Percentiles rank a stretch among this genome's conserved stretches.
These are phyloP conservation scores for Podosphaera aphanis DNA, from an alignment of 2,329 filamentous ascomycete genomes.

Conservation along the genomic window DNA sequence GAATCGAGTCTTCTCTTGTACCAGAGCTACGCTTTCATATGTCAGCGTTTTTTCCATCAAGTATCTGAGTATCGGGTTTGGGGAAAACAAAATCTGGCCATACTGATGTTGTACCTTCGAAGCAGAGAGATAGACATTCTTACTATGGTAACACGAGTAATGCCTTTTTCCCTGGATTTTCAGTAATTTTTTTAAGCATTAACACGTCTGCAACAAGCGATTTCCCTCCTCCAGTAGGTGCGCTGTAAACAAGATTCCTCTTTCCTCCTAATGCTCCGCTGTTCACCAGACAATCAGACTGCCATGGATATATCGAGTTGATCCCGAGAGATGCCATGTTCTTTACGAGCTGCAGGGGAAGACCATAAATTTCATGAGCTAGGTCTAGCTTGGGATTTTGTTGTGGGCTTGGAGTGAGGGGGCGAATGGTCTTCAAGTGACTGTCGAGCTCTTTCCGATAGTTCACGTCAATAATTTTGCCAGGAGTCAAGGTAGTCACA, in stretches of 20 bases:
- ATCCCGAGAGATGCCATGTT: constrained; percentile 49
- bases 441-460: constrained; percentile 23
- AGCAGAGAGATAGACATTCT: neutral
- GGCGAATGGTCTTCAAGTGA: constrained; percentile 28
- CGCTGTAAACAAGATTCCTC: constrained; percentile 55
- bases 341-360: constrained; percentile 33
- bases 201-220: constrained; percentile 50
- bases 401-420: constrained; percentile 28
- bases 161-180: constrained; percentile 38
- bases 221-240: constrained; percentile 57
- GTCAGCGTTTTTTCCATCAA: neutral
- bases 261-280: constrained; percentile 40
- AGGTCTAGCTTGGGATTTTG: constrained; percentile 34
- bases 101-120: neutral
- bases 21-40: constrained; percentile 34
- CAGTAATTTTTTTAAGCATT: constrained; percentile 48
- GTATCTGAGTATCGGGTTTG: no score
- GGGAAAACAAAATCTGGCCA: neutral
- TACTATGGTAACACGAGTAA: constrained; percentile 47
- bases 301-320: constrained; percentile 54
- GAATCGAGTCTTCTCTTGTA: constrained; percentile 61
- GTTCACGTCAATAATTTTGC: constrained; percentile 21
- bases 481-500: constrained; percentile 18
- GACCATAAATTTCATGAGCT: constrained; percentile 35
- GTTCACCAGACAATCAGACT: constrained; percentile 47